Percentiles rank a stretch among this genome's conserved stretches.
These are phyloP conservation scores for Paramecium octaurelia DNA, from an alignment of 73 alveolate species.

Conservation along the genomic window DNA sequence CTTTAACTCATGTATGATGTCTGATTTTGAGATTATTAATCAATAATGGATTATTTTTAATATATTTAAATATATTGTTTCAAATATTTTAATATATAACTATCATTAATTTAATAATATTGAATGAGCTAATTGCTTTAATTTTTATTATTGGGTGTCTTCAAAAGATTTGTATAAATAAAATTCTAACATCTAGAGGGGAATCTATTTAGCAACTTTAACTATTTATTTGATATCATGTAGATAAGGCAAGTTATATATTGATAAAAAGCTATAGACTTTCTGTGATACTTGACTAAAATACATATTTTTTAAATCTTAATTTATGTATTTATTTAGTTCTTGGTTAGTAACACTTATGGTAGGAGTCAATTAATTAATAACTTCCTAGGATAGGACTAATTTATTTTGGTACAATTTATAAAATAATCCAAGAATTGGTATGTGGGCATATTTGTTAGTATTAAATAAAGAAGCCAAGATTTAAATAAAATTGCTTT, in stretches of 20 bases:
- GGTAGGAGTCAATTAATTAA: not conserved
- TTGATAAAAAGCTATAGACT: not conserved
- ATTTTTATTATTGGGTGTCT: not conserved
- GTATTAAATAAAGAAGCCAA: not conserved
- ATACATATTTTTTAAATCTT: not conserved
- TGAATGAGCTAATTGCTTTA: not conserved
- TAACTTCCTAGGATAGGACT: not conserved
- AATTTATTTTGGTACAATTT: not conserved
- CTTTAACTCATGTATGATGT: not conserved
- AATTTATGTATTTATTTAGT: not conserved
- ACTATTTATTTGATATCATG: not conserved
- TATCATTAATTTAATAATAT: not conserved
- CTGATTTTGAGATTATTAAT: not conserved
- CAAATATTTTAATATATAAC: not conserved
- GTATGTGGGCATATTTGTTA: not conserved
- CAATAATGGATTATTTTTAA: not conserved
- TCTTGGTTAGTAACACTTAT: not conserved
- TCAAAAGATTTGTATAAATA: not conserved
- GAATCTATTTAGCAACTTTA: conserved; percentile 2
- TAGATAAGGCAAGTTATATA: not conserved
- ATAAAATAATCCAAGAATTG: not conserved
- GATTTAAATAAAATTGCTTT: not conserved
- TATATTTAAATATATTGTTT: not conserved
- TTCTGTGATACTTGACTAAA: not conserved
- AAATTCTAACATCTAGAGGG: not conserved